These are phyloP conservation scores for Taphrina betulina DNA, from an alignment of 1,139 yeast species.

Conservation along the genomic window DNA sequence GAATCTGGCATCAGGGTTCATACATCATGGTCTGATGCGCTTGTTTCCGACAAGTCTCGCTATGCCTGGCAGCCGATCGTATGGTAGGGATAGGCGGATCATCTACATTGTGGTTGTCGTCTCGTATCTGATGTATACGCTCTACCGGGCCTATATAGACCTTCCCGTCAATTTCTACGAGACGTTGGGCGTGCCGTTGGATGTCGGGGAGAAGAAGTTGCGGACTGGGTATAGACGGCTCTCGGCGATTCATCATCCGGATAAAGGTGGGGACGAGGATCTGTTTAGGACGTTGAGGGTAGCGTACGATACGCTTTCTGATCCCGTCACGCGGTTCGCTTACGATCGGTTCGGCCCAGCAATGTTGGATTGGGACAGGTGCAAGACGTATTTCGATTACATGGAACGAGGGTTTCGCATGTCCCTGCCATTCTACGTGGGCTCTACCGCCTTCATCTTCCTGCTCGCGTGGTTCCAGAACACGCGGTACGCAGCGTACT, in stretches of 20 bases:
- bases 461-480: slow-evolving; percentile 39
- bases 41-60: slow-evolving; percentile 1
- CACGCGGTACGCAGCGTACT: slow-evolving; percentile 39
- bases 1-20: slow-evolving; percentile 32
- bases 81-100: slow-evolving; percentile 22
- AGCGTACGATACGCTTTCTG: slow-evolving; percentile 43
- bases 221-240: slow-evolving; percentile 40
- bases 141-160: slow-evolving; percentile 5
- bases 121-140: slow-evolving; percentile 21
- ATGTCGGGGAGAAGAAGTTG: slow-evolving; percentile 37
- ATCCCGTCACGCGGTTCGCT: slow-evolving; percentile 41
- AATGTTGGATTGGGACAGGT: slow-evolving; percentile 34
- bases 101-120: slow-evolving; percentile 24
- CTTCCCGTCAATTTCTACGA: slow-evolving; percentile 36
- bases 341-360: slow-evolving; percentile 45
- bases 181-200: slow-evolving; percentile 36
- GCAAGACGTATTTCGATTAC: slow-evolving; percentile 31
- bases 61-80: slow-evolving; percentile 12
- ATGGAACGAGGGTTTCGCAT: slow-evolving; percentile 35
- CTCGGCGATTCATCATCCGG: slow-evolving; percentile 44
- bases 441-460: slow-evolving; percentile 37
- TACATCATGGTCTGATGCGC: slow-evolving; percentile 15
- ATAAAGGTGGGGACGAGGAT: slow-evolving; percentile 41
- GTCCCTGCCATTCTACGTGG: slow-evolving; percentile 38
- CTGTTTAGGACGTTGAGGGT: slow-evolving; percentile 40